A percentile compares a stretch with the other conserved stretches of the same genome.
phyloP scores from a whole-genome alignment of 2,329 filamentous ascomycete genomes.

The Colletotrichum sp. region DNA sequence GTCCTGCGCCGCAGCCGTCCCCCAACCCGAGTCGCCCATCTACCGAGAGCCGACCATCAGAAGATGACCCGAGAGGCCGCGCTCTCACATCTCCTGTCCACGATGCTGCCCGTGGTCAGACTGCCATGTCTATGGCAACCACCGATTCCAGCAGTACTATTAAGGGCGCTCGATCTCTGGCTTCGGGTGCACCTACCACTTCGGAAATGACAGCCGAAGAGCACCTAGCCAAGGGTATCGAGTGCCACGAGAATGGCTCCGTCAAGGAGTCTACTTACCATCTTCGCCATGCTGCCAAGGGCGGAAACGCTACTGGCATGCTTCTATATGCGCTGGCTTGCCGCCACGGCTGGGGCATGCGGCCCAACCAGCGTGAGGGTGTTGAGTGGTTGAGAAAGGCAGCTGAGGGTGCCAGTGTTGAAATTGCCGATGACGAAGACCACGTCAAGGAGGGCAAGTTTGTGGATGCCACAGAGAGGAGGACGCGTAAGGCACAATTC shows the following conservation, averaged over 20 bases:
- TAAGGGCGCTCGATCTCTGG: constrained; percentile 45
- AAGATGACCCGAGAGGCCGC: constrained; percentile 55
- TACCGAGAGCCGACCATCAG: constrained; percentile 49
- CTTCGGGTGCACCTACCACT: constrained; percentile 58
- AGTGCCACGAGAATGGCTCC: constrained; percentile 85
- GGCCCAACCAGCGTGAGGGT: constrained; percentile 86
- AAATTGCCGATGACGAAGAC: constrained; percentile 83
- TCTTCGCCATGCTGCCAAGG: constrained; percentile 84
- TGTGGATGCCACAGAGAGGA: constrained; percentile 72
- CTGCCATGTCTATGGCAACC: constrained; percentile 53
- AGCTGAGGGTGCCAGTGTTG: constrained; percentile 80
- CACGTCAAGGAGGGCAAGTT: constrained; percentile 65
- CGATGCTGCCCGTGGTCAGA: constrained; percentile 45
- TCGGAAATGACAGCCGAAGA: constrained; percentile 83
- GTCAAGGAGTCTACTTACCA: constrained; percentile 97
- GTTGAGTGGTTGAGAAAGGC: constrained; percentile 93
- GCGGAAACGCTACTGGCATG: constrained; percentile 92
- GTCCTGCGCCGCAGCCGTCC: constrained; percentile 45
- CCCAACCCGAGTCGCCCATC: constrained; percentile 51
- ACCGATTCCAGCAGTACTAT: constrained; percentile 63
- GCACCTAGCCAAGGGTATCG: constrained; percentile 88
- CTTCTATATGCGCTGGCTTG: constrained; percentile 94
- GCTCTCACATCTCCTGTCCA: constrained; percentile 40
- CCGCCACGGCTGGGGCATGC: constrained; percentile 97
- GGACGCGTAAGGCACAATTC: constrained; percentile 89